These are phyloP conservation scores for Plasmodium cynomolgi DNA, from an alignment of 169 alveolate genomes.

Conservation along the genomic window DNA sequence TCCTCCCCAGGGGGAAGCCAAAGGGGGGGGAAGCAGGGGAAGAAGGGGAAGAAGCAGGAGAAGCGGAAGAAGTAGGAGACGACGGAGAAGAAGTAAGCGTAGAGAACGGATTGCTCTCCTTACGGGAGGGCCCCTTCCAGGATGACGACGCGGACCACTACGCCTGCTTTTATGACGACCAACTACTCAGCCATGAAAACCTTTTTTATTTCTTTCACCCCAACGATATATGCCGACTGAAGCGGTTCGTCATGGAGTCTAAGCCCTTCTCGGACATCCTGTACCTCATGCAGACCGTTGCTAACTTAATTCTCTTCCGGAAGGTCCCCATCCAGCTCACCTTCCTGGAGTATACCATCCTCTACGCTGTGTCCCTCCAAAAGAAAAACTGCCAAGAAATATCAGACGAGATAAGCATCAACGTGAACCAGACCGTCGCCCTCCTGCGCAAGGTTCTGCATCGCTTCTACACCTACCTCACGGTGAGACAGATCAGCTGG, in stretches of 20 bases:
- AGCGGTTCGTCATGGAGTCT: constrained; percentile 49
- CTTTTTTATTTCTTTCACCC: constrained; percentile 59
- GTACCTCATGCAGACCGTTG: constrained; percentile 31
- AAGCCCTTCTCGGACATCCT: constrained; percentile 23
- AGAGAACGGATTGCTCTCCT: too few relatives aligned
- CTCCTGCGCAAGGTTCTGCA: constrained; percentile 58
- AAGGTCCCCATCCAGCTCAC: constrained; percentile 37
- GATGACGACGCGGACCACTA: constrained; percentile 25
- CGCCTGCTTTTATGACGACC: constrained; percentile 17
- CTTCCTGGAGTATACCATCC: constrained; percentile 62
- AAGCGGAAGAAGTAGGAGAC: not conserved
- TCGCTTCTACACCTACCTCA: constrained; percentile 39
- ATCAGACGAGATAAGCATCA: constrained; percentile 30
- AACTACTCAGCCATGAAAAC: not conserved
- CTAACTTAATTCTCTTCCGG: constrained; percentile 53
- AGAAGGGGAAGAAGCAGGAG: not conserved
- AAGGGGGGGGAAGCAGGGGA: not conserved
- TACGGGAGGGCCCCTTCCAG: too few relatives aligned
- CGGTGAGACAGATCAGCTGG: constrained; percentile 3
- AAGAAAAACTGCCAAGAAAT: constrained; percentile 39
- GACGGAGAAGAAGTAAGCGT: not conserved
- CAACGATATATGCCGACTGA: constrained; percentile 66
- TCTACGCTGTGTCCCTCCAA: constrained; percentile 72
- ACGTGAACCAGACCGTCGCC: constrained; percentile 51
- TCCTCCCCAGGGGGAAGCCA: not conserved